Conservation (phyloP, 352 stramenopile genomes). For the Bremia lactucae region DNA sequence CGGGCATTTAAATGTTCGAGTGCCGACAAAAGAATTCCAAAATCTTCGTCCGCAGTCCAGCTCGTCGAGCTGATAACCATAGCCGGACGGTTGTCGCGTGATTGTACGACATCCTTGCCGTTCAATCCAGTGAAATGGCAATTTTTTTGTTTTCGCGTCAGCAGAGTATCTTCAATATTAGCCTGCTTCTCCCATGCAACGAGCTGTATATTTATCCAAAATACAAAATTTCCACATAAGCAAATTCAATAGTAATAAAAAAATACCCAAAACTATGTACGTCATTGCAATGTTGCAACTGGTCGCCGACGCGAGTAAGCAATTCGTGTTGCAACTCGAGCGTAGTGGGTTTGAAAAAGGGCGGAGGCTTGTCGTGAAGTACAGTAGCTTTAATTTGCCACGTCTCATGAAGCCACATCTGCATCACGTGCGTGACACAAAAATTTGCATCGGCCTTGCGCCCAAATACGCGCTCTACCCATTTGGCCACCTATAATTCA, state of each 20-base stretch:
- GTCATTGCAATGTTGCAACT: conserved; percentile 64
- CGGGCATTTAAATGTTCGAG: conserved; percentile 65
- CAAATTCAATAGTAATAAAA: neutral
- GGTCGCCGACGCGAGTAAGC: conserved; percentile 66
- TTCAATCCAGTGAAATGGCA: conserved; percentile 18
- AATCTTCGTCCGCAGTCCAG: conserved; percentile 99
- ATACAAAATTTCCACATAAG: too few species aligned
- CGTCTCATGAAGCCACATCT: conserved; percentile 84
- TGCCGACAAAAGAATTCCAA: conserved; percentile 92
- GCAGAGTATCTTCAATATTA: conserved; percentile 46
- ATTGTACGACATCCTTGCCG: conserved; percentile 12
- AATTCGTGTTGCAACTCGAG: conserved; percentile 86
- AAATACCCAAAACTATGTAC: conserved; percentile 21
- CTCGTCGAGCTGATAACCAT: conserved; percentile 92
- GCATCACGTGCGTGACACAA: conserved; percentile 95
- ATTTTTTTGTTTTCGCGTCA: conserved; percentile 44
- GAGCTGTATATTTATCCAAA: conserved; percentile 10
- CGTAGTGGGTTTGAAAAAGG: conserved; percentile 86
- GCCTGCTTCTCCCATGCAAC: conserved; percentile 22
- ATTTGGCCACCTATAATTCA: conserved; percentile 50
- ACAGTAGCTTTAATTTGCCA: conserved; percentile 85
- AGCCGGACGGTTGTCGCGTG: conserved; percentile 43
- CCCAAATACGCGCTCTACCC: conserved; percentile 85
- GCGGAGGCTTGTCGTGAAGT: conserved; percentile 92
- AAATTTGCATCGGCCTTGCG: conserved; percentile 90